Base-by-base conservation (phyloP, 164 flowering plant species). In the Vitis cinerea region DNA sequence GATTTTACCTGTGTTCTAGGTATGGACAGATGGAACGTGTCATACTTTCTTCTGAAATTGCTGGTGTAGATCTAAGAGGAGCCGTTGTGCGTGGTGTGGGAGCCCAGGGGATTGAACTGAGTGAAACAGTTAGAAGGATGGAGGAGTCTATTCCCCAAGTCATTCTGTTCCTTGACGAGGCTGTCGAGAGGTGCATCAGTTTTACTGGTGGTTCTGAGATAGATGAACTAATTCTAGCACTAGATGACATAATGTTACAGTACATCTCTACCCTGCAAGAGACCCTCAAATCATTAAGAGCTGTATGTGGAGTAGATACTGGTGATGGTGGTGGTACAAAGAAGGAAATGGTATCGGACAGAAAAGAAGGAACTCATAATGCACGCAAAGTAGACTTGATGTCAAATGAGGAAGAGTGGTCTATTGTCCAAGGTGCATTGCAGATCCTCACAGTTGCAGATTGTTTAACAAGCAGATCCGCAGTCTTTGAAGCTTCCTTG, bases 331-430 rank as follows among this genome's bases (percentile, higher is more conserved):
- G 71, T 69, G 81, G 90, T 67, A 52, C 80, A 59, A 94, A 82
- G 82, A 90, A 81, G 79, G 99, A 92, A 47, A 65, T 66, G n/a
- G 88, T 95, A 51, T 50, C 71, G 31, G 99, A 93, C 15, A 91
- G 76, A 78, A 90, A 83, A 75, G 98, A 88, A 50, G 88, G 86
- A 70, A 58, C 72, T 59, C 85, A 85, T 64, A 74, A 64, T 71
- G 55, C 86, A 53, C 91, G 88, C 37, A 91, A 79, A 81, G 77
- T 65, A 52, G 98, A 93, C 66, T 73, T 77, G 65, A 72, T 79
- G 9, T 91, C 98, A 16, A 96, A 86, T 81, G 99, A 96, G 82
- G 98, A 96, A 78, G 99, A 96, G 73, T 96, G 99, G 99, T 88
- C 99, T 63, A 89, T 93, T 78, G 99, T 96, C 55, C 99, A 96